phyloP scores from a whole-genome alignment of 495 filamentous ascomycete species.

The Cercophora samala region DNA sequence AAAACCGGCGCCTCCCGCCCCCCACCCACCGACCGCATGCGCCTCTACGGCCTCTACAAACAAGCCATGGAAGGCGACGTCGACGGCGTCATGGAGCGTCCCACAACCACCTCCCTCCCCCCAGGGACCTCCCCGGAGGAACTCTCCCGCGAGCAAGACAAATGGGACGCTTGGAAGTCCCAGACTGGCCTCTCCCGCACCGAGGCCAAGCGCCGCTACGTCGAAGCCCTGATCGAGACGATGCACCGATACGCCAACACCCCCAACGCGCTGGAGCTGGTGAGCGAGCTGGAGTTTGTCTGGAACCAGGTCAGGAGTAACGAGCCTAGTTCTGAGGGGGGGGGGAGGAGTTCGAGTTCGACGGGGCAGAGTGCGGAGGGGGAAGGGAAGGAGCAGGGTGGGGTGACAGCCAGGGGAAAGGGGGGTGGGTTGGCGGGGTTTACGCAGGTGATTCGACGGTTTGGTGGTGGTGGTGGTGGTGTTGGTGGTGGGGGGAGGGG shows the following conservation, averaged over 20 bases:
- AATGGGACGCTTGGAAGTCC: constrained; percentile 88
- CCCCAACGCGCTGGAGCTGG: constrained; percentile 78
- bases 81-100: constrained; percentile 84
- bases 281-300: constrained; percentile 94
- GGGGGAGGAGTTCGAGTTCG: constrained; percentile 47
- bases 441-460: constrained; percentile 35
- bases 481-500: too few species aligned
- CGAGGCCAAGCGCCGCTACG: constrained; percentile 91
- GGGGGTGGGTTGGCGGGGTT: constrained; percentile 12
- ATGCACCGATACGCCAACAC: constrained; percentile 93
- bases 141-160: constrained; percentile 55
- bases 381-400: constrained; percentile 12
- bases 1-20: constrained; percentile 86
- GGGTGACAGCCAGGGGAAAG: constrained; percentile 5
- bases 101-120: constrained; percentile 42
- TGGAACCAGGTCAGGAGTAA: constrained; percentile 97
- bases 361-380: constrained; percentile 29
- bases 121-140: constrained; percentile 39
- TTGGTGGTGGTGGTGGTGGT: constrained; percentile 45
- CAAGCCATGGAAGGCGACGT: constrained; percentile 99
- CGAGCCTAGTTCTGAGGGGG: constrained; percentile 55
- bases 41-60: constrained; percentile 96
- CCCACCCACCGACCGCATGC: constrained; percentile 77
- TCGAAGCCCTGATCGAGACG: constrained; percentile 87
- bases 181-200: constrained; percentile 78